Evolutionary conservation across 345 rosid genomes (phyloP).

Genomic region (Raphanus sativus): DNA sequence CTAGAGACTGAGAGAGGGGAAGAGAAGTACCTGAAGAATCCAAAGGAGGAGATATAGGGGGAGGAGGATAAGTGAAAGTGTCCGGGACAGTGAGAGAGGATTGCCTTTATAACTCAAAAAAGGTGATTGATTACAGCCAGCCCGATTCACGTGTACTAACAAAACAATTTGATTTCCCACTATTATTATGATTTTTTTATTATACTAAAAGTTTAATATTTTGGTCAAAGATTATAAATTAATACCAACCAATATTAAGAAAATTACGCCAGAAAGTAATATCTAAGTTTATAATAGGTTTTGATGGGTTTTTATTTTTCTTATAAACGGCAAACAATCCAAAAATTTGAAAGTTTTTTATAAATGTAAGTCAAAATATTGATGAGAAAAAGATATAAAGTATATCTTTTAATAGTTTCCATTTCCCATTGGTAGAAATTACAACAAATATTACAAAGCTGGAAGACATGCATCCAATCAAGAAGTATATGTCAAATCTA

Average conservation of each 20-base stretch:
- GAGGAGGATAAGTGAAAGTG: constrained; percentile 17
- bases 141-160: not conserved
- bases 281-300: not conserved
- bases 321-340: not conserved
- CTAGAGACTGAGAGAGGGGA: not conserved
- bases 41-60: constrained; percentile 18
- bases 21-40: constrained; percentile 38
- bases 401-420: not conserved
- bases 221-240: not conserved
- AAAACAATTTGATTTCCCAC: not conserved
- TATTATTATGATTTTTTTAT: not conserved
- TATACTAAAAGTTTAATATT: not conserved
- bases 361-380: not conserved
- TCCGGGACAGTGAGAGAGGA: constrained; percentile 1
- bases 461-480: constrained; percentile 2
- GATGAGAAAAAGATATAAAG: not conserved
- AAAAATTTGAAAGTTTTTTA: not conserved
- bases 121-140: not conserved
- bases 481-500: not conserved
- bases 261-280: not conserved
- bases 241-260: not conserved
- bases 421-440: not conserved
- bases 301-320: not conserved
- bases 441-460: not conserved
- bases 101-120: constrained; percentile 5